Evolutionary conservation across 2,329 filamentous ascomycete genomes (phyloP).

Genomic region (Coniochaeta sp.): DNA sequence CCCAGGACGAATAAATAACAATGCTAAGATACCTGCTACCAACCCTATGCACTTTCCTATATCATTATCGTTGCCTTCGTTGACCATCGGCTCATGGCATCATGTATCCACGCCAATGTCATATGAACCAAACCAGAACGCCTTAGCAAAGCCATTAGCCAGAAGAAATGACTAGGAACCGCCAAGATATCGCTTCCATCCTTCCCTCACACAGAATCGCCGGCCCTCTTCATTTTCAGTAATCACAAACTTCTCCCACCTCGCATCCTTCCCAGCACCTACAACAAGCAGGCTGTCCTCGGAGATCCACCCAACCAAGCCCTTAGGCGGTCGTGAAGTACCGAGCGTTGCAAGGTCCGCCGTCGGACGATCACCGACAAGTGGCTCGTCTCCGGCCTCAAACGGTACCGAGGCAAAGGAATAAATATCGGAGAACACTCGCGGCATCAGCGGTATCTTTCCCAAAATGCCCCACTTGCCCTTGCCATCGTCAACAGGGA

Average conservation of each 20-base stretch:
- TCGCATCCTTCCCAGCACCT: slow-evolving; percentile 69
- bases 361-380: slow-evolving; percentile 34
- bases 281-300: slow-evolving; percentile 69
- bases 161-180: not conserved
- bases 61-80: not conserved
- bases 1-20: not conserved
- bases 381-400: slow-evolving; percentile 69
- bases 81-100: not conserved
- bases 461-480: slow-evolving; percentile 83
- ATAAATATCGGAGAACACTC: slow-evolving; percentile 83
- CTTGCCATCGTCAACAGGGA: slow-evolving; percentile 39
- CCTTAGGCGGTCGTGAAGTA: slow-evolving; percentile 61
- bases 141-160: not conserved
- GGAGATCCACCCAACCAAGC: slow-evolving; percentile 75
- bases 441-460: slow-evolving; percentile 76
- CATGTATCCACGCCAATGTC: slow-evolving; percentile 4
- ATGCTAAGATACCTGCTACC: not conserved
- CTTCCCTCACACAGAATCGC: slow-evolving; percentile 59
- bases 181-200: slow-evolving; percentile 62
- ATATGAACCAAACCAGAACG: not conserved
- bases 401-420: slow-evolving; percentile 77
- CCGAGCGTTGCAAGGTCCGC: slow-evolving; percentile 38
- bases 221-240: slow-evolving; percentile 61
- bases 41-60: not conserved
- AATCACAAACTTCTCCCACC: slow-evolving; percentile 83